These are phyloP conservation scores for Skeletonema tropicum DNA, from an alignment of 108 stramenopile species.

Conservation along the genomic window DNA sequence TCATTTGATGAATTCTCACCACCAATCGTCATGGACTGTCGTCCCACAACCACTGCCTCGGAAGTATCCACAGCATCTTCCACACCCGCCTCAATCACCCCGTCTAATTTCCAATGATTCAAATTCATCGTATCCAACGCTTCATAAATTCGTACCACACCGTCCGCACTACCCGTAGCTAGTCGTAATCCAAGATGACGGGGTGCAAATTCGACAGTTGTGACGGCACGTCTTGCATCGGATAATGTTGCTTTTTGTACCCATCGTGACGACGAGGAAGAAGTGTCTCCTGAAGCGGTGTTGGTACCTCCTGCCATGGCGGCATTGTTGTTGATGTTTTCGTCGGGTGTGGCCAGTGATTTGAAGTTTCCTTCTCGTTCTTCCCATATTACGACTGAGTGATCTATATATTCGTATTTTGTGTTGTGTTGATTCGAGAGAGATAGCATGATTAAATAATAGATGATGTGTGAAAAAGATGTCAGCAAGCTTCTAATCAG, in stretches of 20 bases:
- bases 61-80: too few species aligned
- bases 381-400: constrained; percentile 91
- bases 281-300: too few species aligned
- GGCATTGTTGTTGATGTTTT: constrained; percentile 16
- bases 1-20: constrained; percentile 6
- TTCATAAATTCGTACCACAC: constrained; percentile 86
- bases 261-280: constrained; percentile 61
- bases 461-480: too few species aligned
- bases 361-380: constrained; percentile 64
- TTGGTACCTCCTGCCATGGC: too few species aligned
- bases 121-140: constrained; percentile 94
- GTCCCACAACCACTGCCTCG: too few species aligned
- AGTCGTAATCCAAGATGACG: constrained; percentile 89
- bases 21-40: too few species aligned
- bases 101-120: constrained; percentile 85
- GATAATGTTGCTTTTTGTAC: constrained; percentile 73
- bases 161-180: constrained; percentile 91
- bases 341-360: constrained; percentile 37
- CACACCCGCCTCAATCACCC: constrained; percentile 56
- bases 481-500: too few species aligned
- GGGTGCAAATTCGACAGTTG: constrained; percentile 91
- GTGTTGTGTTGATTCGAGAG: neutral
- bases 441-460: too few species aligned
- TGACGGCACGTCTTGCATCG: constrained; percentile 83
- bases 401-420: constrained; percentile 44